phyloP scores from a whole-genome alignment of 2,329 filamentous ascomycete genomes.

The Pseudocercospora fijiensis region DNA sequence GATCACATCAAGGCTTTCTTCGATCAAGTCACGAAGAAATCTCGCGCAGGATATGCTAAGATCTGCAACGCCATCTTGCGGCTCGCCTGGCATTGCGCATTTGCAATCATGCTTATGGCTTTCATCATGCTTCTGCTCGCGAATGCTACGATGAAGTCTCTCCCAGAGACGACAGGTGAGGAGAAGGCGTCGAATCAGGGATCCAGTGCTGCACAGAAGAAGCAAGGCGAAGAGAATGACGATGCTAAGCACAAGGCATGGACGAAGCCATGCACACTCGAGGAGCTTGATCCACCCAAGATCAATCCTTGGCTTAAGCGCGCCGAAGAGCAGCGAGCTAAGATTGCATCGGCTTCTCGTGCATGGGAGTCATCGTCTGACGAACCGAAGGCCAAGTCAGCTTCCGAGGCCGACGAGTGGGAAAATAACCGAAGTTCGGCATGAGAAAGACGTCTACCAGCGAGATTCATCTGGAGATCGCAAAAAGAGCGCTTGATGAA shows the following conservation, averaged over 20 bases:
- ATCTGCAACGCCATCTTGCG: neutral
- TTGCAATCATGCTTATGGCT: neutral
- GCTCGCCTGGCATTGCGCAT: neutral
- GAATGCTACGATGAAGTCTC: neutral
- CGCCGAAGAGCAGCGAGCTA: neutral
- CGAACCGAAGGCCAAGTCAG: neutral
- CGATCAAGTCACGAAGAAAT: neutral
- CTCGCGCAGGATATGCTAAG: neutral
- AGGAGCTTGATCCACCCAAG: too few species aligned
- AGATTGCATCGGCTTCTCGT: too few species aligned
- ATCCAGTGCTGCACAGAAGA: neutral
- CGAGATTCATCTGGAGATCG: neutral
- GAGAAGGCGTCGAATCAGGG: neutral
- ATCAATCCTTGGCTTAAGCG: neutral
- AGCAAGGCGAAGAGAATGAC: neutral
- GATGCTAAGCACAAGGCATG: neutral
- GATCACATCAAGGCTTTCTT: neutral
- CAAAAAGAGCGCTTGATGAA: neutral
- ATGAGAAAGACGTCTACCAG: too few species aligned
- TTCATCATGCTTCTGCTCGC: neutral
- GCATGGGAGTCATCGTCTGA: neutral
- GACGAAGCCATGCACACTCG: neutral
- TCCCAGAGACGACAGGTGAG: neutral
- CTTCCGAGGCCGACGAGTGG: neutral
- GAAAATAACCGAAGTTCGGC: neutral